phyloP scores from a whole-genome alignment of 805 yeast genomes.

The Lipomyces sp. region DNA sequence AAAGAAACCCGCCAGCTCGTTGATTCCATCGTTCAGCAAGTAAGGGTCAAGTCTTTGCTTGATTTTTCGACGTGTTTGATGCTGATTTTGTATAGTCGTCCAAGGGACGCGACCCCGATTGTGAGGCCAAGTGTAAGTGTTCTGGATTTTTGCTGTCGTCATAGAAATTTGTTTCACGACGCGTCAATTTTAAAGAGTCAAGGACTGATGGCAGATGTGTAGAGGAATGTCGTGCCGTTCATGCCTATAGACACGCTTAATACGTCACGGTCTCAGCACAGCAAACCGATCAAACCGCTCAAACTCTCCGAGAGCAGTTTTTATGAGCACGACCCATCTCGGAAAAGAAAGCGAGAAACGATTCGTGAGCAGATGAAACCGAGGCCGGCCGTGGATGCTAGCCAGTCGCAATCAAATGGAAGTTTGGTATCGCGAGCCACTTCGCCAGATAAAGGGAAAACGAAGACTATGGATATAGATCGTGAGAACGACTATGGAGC shows the following conservation, averaged over 20 bases:
- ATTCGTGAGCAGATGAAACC: slow-evolving; percentile 6
- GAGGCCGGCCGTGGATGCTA: slow-evolving; percentile 2
- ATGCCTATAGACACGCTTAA: slow-evolving; percentile 7
- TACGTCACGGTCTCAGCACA: slow-evolving; percentile 8
- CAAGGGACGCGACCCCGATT: slow-evolving; percentile 12
- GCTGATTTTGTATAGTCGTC: slow-evolving; percentile 3
- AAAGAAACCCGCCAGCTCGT: not conserved
- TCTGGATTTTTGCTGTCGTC: not conserved
- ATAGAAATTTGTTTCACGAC: not conserved
- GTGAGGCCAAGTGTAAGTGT: slow-evolving; percentile 8
- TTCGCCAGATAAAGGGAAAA: not conserved
- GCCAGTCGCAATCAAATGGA: not conserved
- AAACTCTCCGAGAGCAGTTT: not conserved
- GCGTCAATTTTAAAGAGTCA: not conserved
- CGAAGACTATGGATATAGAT: slow-evolving; percentile 3
- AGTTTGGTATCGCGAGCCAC: not conserved
- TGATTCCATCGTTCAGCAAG: slow-evolving; percentile 1
- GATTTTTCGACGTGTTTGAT: not conserved
- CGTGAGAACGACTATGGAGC: slow-evolving; percentile 1
- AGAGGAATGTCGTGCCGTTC: slow-evolving; percentile 5
- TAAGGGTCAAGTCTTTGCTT: not conserved
- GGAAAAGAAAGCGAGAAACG: slow-evolving; percentile 2
- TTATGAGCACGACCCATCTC: too few species aligned
- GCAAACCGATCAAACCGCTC: not conserved
- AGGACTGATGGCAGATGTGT: not conserved